Conservation (phyloP, 768 basidiomycete genomes). For the Gyrodon lividus region DNA sequence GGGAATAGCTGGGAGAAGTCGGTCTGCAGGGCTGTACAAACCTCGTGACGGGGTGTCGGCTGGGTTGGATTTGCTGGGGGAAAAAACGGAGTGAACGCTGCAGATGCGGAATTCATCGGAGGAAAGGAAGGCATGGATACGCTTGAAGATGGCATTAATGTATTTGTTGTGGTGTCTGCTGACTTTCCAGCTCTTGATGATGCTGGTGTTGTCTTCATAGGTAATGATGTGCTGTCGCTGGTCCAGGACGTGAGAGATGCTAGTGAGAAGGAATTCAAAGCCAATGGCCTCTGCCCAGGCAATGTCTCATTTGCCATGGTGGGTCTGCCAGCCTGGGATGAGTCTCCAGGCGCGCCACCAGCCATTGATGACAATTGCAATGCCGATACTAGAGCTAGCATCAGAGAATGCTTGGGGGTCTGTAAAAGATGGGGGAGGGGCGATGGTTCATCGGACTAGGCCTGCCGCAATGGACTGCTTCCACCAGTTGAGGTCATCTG, state of each 20-base stretch:
- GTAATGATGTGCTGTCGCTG: background rate
- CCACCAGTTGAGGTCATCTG: background rate
- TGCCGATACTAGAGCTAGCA: constrained; percentile 13
- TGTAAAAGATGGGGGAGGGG: constrained; percentile 13
- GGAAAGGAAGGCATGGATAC: no score
- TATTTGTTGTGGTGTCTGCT: no score
- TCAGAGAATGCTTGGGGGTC: constrained; percentile 13
- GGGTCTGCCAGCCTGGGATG: constrained; percentile 9
- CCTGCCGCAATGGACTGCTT: no score
- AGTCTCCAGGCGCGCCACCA: constrained; percentile 25
- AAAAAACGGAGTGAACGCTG: no score
- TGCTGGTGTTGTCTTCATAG: constrained; percentile 9
- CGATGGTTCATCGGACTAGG: no score
- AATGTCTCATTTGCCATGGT: constrained; percentile 1
- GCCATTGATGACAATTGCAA: constrained; percentile 11
- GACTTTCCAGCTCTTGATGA: background rate
- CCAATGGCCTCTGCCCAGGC: constrained; percentile 21
- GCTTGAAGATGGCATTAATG: no score
- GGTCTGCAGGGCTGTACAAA: background rate
- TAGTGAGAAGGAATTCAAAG: constrained; percentile 12
- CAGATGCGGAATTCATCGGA: no score
- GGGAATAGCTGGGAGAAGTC: constrained; percentile 5
- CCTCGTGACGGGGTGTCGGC: no score
- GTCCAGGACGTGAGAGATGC: background rate
- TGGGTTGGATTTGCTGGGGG: no score